Percentiles rank a stretch among this genome's conserved stretches.
Evolutionary conservation across 257 asterid species (phyloP).

Genomic region (Penstemon barbatus): DNA sequence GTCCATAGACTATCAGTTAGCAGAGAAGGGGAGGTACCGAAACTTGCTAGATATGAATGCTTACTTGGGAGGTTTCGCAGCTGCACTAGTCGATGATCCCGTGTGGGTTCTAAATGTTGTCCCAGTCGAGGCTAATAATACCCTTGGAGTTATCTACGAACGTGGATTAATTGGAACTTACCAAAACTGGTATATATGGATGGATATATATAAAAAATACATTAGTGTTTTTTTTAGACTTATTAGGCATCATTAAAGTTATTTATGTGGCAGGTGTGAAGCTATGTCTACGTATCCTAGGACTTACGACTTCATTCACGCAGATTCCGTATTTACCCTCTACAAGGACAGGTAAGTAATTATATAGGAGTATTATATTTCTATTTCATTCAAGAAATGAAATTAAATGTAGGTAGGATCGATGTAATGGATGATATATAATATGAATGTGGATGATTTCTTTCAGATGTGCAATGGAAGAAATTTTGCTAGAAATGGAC

Average conservation of each 20-base stretch:
- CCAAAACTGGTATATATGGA: constrained; percentile 64
- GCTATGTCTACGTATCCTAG: constrained; percentile 96
- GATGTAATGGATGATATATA: too few species aligned
- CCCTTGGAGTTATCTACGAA: constrained; percentile 79
- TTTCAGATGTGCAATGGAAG: constrained; percentile 73
- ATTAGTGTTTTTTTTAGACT: not conserved
- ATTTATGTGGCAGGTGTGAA: constrained; percentile 59
- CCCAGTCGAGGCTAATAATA: constrained; percentile 61
- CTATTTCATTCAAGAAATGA: too few species aligned
- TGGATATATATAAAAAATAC: not conserved
- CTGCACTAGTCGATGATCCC: constrained; percentile 77
- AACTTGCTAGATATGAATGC: constrained; percentile 95
- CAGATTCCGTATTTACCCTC: constrained; percentile 64
- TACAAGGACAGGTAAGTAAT: constrained; percentile 59
- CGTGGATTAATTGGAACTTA: constrained; percentile 92
- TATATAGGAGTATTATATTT: too few species aligned
- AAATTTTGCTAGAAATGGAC: constrained; percentile 82
- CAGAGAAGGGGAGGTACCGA: constrained; percentile 75
- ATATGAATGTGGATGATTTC: not conserved
- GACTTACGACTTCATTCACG: constrained; percentile 91
- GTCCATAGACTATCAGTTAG: constrained; percentile 65
- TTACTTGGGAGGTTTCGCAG: constrained; percentile 86
- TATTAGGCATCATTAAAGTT: not conserved
- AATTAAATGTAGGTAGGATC: too few species aligned
- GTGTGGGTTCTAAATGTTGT: constrained; percentile 86